Evolutionary conservation across 495 filamentous ascomycete genomes (phyloP).

Genomic region (Talaromyces thailandensis): DNA sequence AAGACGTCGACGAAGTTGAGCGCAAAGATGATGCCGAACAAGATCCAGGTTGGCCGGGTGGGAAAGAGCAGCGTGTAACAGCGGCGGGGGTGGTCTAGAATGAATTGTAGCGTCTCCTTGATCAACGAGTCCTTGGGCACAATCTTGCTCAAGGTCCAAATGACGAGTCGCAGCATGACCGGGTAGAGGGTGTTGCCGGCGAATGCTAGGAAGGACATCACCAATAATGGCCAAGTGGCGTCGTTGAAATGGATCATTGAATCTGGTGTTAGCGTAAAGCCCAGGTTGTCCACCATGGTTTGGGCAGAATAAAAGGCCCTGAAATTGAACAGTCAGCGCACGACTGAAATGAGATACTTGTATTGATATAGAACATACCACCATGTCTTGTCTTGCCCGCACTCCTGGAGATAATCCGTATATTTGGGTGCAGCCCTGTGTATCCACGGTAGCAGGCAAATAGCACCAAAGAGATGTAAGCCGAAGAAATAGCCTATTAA

Average conservation of each 20-base stretch:
- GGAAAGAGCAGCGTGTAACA: conserved; percentile 59
- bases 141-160: conserved; percentile 55
- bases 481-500: conserved; percentile 51
- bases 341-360: neutral
- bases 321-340: conserved; percentile 1
- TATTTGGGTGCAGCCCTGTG: conserved; percentile 41
- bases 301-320: conserved; percentile 27
- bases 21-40: conserved; percentile 47
- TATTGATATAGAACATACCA: conserved; percentile 40
- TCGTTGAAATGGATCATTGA: conserved; percentile 74
- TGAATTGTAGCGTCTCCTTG: conserved; percentile 35
- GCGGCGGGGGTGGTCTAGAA: conserved; percentile 52
- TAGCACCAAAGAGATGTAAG: conserved; percentile 54
- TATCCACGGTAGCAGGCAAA: conserved; percentile 65
- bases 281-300: conserved; percentile 36
- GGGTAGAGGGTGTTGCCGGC: conserved; percentile 80
- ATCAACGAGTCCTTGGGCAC: conserved; percentile 30
- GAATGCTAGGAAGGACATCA: conserved; percentile 68
- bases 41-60: conserved; percentile 49
- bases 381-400: conserved; percentile 54
- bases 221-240: conserved; percentile 54
- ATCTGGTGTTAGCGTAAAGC: conserved; percentile 71
- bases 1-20: conserved; percentile 50
- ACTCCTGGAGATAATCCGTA: conserved; percentile 42
- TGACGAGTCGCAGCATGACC: conserved; percentile 67